Evolutionary conservation across 805 yeast genomes (phyloP), one percentile per base, ranked within the genome.

Genomic region (Candida boidinii): DNA sequence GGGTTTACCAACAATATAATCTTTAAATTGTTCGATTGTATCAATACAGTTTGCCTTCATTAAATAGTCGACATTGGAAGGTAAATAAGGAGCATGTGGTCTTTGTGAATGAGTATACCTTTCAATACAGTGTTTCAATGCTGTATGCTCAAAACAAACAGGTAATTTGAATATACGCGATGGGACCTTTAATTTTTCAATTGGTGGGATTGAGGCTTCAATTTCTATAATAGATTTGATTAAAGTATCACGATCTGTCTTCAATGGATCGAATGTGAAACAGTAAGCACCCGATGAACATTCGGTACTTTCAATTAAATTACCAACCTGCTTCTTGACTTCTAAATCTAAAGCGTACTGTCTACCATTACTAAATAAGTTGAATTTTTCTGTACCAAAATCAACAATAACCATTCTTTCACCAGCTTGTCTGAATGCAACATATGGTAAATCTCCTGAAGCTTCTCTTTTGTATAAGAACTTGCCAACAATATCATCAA

Each of bases 331-430:
- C n/a, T 37, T 30, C 12, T 30, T 19, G 8, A 44, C 29, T 22
- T 39, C 37, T 12, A 30, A 14, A 15, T 46, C 46, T 8, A 56
- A 33, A 7, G 42, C 45, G 32, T 46, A 49, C 37, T 55, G 59
- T 29, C 62, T 45, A 12, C 60, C 62, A 35, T 48, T 51, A 26
- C 50, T 54, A 30, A 53, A 41, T n/a, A 56, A 38, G 7, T 48
- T 44, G 37, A 53, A 56, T 2, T 49, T 30, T 7, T 43, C 46
- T 13, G 40, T 39, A 14, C 58, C 58, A 37, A 53, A 56, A 37
- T 56, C 62, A 34, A 53, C 38, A 8, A 53, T 27, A 10, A 56
- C 39, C 57, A 54, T 51, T 12, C 39, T 36, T 36, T 56, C 62
- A 25, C 62, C 60, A 7, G 52, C 55, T 32, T 54, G 60, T 28